phyloP scores from a whole-genome alignment of 352 stramenopile genomes.

The Pythium brassicae region DNA sequence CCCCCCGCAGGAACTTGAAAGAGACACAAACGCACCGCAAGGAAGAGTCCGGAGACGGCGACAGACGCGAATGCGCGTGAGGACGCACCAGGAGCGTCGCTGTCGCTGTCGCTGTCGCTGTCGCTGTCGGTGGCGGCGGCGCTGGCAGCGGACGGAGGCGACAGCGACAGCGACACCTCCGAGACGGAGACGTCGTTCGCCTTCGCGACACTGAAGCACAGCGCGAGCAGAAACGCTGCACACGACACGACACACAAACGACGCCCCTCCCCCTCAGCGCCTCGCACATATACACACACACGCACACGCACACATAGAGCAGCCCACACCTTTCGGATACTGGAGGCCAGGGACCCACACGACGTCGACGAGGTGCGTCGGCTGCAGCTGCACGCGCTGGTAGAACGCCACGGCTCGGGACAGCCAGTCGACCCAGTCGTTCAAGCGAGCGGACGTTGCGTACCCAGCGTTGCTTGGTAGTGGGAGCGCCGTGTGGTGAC shows the following conservation, averaged over 20 bases:
- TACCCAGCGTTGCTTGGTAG: constrained; percentile 5
- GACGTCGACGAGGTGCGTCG: constrained; percentile 10
- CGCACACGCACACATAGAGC: too few species aligned
- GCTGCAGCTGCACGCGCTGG: constrained; percentile 19
- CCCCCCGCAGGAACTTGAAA: background rate
- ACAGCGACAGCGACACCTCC: constrained; percentile 8
- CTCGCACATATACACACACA: background rate
- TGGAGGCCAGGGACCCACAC: constrained; percentile 40
- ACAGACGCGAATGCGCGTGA: constrained; percentile 18
- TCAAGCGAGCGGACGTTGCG: constrained; percentile 18
- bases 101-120: too few species aligned
- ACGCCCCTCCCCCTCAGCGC: background rate
- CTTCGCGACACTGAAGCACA: constrained; percentile 25
- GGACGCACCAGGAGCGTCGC: too few species aligned
- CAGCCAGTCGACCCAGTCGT: constrained; percentile 26
- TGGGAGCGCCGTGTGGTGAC: background rate
- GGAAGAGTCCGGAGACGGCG: constrained; percentile 28
- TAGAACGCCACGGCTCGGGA: constrained; percentile 26
- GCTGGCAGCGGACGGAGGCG: background rate
- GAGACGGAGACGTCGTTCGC: constrained; percentile 8
- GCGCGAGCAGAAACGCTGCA: constrained; percentile 32
- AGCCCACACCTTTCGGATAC: constrained; percentile 46
- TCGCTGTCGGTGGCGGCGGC: background rate
- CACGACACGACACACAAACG: background rate
- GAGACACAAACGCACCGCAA: constrained; percentile 28